Conservation (phyloP, 495 filamentous ascomycete genomes). For the Podospora fimiseda region DNA sequence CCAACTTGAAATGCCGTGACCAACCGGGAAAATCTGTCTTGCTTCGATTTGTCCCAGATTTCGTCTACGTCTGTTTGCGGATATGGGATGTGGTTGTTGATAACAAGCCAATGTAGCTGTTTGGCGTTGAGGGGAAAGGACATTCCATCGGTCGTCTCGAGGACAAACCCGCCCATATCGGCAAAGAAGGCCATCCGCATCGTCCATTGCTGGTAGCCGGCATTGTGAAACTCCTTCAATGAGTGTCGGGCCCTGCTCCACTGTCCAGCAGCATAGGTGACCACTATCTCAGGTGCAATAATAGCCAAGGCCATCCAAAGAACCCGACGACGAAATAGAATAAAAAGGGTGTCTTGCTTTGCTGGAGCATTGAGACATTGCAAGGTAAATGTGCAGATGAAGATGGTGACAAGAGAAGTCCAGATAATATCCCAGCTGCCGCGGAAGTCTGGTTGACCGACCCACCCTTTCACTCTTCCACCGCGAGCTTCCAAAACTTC, state of each 20-base stretch:
- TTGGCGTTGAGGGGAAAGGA: slow-evolving; percentile 30
- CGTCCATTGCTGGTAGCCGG: slow-evolving; percentile 28
- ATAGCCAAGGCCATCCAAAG: slow-evolving; percentile 26
- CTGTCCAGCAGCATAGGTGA: slow-evolving; percentile 10
- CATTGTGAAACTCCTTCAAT: slow-evolving; percentile 9
- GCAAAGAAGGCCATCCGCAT: slow-evolving; percentile 33
- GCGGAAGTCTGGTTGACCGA: slow-evolving; percentile 16
- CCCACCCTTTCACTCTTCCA: slow-evolving; percentile 12
- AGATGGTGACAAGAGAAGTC: slow-evolving; percentile 24
- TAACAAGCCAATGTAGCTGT: slow-evolving; percentile 31
- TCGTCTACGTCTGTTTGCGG: neutral
- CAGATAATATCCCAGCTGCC: slow-evolving; percentile 32
- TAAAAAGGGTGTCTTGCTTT: slow-evolving; percentile 7
- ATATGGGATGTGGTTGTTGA: slow-evolving; percentile 8
- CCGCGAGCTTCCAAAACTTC: neutral
- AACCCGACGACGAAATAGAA: slow-evolving; percentile 13
- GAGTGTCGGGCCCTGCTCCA: slow-evolving; percentile 5
- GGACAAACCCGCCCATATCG: slow-evolving; percentile 34
- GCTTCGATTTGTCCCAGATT: neutral
- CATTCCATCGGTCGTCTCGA: slow-evolving; percentile 13
- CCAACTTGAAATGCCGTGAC: slow-evolving; percentile 9
- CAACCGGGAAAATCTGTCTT: neutral
- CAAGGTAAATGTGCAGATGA: slow-evolving; percentile 23
- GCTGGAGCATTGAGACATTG: slow-evolving; percentile 32
- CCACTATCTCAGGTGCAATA: slow-evolving; percentile 28